Evolutionary conservation across 1,284 basidiomycete species (phyloP), one percentile per base, ranked within the genome.

Genomic region (Boletus smithii): DNA sequence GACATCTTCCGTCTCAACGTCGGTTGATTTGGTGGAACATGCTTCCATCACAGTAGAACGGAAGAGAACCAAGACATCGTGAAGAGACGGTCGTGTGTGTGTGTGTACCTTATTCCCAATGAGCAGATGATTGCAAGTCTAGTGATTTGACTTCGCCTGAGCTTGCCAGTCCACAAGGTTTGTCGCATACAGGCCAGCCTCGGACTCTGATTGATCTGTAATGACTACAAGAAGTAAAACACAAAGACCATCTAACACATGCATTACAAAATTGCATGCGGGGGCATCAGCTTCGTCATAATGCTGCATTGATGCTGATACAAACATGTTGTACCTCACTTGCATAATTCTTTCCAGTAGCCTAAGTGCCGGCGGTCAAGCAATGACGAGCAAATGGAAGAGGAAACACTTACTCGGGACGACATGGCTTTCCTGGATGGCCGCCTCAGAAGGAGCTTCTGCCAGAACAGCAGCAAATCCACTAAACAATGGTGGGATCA

Each of bases 1-100:
- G 90, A 94, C 68, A 82, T 94, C 56, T 94, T 95, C 87, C 85
- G 90, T 63, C 81, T 95, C 69, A 88, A 88, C 71, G 76, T 80
- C 61, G 82, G 79, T 54, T 69, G 47, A 55, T 46, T 41, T 31
- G 30, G 17, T 39, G 24, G 32, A 22, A 9, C 29, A 7, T 35
- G 4, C 29, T 23, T 44, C 30, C 14, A 40, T 41, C 30, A 31
- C 18, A 33, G 24, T 46, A 41, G 44, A 49, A 32, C 16, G 34
- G 36, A 37, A 40, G 18, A 30, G 48, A 30, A 26, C 18, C 22
- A 42, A 30, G 42, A 39, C 39, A 29, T 18, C 18, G 18, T 43
- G 36, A 34, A 37, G 49, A 35, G 37, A 38, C 17, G 32, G 40
- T 49, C 20, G 31, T 13, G 14, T 44, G 39, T 13, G 14, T 44